Evolutionary conservation across 78 protist species (phyloP).

Genomic region (slime mould (Dictyostelium discoideum)): DNA sequence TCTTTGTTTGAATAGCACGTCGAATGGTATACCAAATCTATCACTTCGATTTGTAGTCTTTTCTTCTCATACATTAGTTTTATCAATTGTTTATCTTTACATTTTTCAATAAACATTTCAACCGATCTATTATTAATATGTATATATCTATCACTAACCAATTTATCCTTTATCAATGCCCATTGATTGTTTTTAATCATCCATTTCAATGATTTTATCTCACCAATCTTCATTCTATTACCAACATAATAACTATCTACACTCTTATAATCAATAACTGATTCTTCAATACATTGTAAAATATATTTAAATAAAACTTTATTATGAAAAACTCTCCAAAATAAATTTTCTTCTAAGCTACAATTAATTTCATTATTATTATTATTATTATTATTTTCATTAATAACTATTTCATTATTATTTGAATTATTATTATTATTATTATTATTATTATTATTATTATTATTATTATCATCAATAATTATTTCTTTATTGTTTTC

Average conservation of each 20-base stretch:
- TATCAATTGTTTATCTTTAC: background rate
- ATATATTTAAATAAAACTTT: background rate
- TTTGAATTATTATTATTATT: background rate
- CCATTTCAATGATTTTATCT: background rate
- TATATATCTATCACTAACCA: background rate
- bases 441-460: background rate
- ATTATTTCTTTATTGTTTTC: background rate
- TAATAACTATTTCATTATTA: background rate
- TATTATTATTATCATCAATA: background rate
- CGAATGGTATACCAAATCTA: background rate
- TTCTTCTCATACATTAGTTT: background rate
- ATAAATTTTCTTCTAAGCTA: background rate
- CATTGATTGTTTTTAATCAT: background rate
- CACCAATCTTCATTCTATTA: background rate
- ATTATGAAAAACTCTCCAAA: conserved; percentile 6
- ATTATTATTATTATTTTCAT: background rate
- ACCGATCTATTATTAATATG: background rate
- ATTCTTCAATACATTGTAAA: background rate
- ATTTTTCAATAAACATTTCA: background rate
- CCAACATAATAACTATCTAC: background rate
- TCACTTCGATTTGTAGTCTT: background rate
- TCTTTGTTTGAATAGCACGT: background rate
- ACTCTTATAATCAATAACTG: background rate
- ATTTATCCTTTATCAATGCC: background rate
- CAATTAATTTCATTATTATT: background rate